Evolutionary conservation across 345 rosid genomes (phyloP), one percentile per base, ranked within the genome.

Genomic region (Ceriops zippeliana): DNA sequence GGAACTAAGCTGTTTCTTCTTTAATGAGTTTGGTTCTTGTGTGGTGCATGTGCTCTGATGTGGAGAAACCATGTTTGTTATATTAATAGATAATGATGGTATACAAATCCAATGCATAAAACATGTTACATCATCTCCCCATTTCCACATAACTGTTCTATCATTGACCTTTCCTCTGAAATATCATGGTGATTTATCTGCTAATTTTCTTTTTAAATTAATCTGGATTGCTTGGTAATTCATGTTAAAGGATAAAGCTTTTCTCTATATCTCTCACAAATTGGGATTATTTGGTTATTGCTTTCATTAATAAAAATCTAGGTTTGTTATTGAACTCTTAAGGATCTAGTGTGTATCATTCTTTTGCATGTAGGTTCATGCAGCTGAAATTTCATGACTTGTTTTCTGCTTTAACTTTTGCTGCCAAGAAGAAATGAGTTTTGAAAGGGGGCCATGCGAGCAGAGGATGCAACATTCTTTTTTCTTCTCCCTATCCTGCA

Each of bases 51-150:
- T 68, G 85, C 30, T 56, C 77, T 83, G 78, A 80, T 87, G 86
- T 88, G 87, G 92, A 84, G 82, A 73, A 78, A 86, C 81, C 69
- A 8, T 61, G 61, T 73, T 68, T 80, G 85, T 78, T 82, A 60
- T 87, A 89, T 86, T 88, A 86, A 87, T 93, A 83, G 77, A 87
- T 82, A 85, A 84, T 81, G 49, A 81, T 75, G 87, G 85, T 81
- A 93, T 85, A 90, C 85, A 80, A 84, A 80, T 78, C 79, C 79
- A 78, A 86, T 87, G 82, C 54, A 68, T 70, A 76, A 75, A 73
- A 68, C 52, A 51, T 49, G 57, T 68, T 77, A 69, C 80, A 73
- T 80, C 76, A 73, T 61, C 35, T 9, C 37, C 17, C 67, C 69
- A 52, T 61, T 75, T 11, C 13, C 9, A 4, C 67, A 47, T 32